Base-by-base conservation (phyloP, 352 stramenopile genomes). In the Phytophthora sp. region DNA sequence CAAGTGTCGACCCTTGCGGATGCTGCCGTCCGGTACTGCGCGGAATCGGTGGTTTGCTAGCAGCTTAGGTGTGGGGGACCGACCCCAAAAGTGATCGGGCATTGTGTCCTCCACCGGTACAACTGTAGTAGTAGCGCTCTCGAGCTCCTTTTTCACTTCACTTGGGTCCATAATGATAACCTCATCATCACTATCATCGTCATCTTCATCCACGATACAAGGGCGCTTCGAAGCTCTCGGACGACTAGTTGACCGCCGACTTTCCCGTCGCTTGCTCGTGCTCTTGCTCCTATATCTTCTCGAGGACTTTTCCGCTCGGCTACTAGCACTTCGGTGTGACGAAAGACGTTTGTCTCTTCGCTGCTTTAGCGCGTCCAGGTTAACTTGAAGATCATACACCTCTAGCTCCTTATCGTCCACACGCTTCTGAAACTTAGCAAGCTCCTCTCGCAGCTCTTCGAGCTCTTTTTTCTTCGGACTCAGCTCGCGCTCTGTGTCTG, bases 51-150 rank as follows among this genome's bases (percentile, higher is more conserved):
- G 73, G 45, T 92, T 86, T 21, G 76, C 72, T 27, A 96, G 62
- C 31, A 94, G 61, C 58, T 96, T 93, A 17, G 80, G 69, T 4
- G 71, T 77, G 11, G 73, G 61, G 7, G 81, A 81, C 26, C 81
- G 85, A 24, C 83, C 79, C 85, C 85, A 94, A 54, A 96, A 94
- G 42, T 89, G 45, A 55, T 95, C 87, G 3, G 76, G 82, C 67
- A 82, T 80, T 15, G 72, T 62, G 8, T 79, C 55, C 12, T 86
- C 72, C 23, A 73, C 54, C 12, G 70, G 66, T 27, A 84, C 68
- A 1, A 70, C 65, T 5, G 66, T 53, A 17, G 31, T 72, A 44
- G 57, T 56, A 5, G 50, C 13, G 52, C n/a, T 45, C 11, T 69
- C 64, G 20, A 62, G 17, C 24, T 84, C 54, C 51, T 71, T 61